Conservation (phyloP, 352 stramenopile genomes). For the Globisporangium echinulatum region DNA sequence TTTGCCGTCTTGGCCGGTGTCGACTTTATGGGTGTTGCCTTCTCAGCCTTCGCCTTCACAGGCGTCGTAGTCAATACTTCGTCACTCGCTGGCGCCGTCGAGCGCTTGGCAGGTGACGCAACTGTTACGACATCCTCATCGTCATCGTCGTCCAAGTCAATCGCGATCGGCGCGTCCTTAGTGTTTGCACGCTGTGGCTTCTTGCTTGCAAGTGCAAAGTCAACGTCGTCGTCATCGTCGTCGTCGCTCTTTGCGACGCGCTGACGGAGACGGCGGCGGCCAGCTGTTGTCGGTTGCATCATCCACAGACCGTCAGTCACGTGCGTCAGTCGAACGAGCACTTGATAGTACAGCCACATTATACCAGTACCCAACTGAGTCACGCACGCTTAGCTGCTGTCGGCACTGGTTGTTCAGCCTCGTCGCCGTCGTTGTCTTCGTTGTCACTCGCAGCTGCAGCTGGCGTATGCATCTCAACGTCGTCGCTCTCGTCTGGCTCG, state of each 20-base stretch:
- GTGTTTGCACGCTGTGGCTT: slow-evolving; percentile 4
- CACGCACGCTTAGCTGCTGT: slow-evolving; percentile 33
- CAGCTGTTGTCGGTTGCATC: slow-evolving; percentile 16
- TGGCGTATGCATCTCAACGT: slow-evolving; percentile 19
- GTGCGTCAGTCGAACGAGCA: background rate
- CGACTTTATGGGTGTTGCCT: background rate
- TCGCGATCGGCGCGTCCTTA: slow-evolving; percentile 29
- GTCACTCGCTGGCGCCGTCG: background rate
- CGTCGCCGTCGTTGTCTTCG: background rate
- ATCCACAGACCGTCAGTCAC: background rate
- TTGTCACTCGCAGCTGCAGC: slow-evolving; percentile 13
- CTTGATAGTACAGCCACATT: too few relatives aligned
- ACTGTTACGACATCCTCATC: background rate
- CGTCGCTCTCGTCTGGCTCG: slow-evolving; percentile 17
- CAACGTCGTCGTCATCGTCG: slow-evolving; percentile 38
- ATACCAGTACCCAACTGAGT: background rate
- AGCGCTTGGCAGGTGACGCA: too few relatives aligned
- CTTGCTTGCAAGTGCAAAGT: slow-evolving; percentile 17
- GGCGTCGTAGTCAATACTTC: background rate
- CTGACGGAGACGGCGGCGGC: slow-evolving; percentile 55
- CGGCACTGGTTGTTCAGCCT: slow-evolving; percentile 5
- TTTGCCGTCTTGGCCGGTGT: background rate
- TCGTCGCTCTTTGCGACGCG: slow-evolving; percentile 35
- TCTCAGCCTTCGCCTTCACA: background rate
- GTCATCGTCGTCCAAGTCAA: slow-evolving; percentile 8